These are phyloP conservation scores for Rhodotorula taiwanensis DNA, from an alignment of 768 basidiomycete species.

Conservation along the genomic window DNA sequence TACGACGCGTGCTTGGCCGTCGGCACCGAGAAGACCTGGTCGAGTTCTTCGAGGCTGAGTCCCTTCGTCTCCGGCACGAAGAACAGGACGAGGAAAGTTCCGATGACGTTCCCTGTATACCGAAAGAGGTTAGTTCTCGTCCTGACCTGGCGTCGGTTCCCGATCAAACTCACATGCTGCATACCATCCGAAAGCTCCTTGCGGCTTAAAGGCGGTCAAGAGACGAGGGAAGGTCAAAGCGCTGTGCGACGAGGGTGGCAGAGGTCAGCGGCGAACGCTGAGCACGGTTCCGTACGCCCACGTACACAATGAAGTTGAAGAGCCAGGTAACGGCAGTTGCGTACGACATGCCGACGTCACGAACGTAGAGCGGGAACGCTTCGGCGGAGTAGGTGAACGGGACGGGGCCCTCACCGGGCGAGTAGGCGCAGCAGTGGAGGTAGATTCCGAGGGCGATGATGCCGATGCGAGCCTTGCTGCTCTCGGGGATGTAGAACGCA, in stretches of 20 bases:
- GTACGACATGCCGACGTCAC: conserved; percentile 38
- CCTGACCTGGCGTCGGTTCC: no score
- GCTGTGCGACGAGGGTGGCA: conserved; percentile 17
- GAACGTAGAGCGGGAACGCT: conserved; percentile 40
- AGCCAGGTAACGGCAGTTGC: conserved; percentile 28
- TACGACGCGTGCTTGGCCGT: conserved; percentile 22
- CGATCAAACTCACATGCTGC: conserved; percentile 30
- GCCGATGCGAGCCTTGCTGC: conserved; percentile 46
- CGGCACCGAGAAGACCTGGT: conserved; percentile 43
- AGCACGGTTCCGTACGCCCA: not conserved
- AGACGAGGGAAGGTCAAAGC: conserved; percentile 39
- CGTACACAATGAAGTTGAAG: conserved; percentile 11
- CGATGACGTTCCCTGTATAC: conserved; percentile 32
- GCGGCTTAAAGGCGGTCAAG: conserved; percentile 29
- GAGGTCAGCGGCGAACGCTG: not conserved
- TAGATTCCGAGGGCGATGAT: conserved; percentile 29
- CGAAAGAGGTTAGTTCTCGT: no score
- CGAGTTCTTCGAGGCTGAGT: conserved; percentile 43
- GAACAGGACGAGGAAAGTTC: conserved; percentile 42
- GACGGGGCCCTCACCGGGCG: conserved; percentile 35
- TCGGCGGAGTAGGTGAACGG: conserved; percentile 38
- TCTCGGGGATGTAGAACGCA: conserved; percentile 51
- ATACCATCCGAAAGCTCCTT: conserved; percentile 36
- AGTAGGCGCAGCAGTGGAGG: conserved; percentile 35
- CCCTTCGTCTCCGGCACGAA: conserved; percentile 38